phyloP scores from a whole-genome alignment of 768 basidiomycete genomes.

The Termitomyces sp. region DNA sequence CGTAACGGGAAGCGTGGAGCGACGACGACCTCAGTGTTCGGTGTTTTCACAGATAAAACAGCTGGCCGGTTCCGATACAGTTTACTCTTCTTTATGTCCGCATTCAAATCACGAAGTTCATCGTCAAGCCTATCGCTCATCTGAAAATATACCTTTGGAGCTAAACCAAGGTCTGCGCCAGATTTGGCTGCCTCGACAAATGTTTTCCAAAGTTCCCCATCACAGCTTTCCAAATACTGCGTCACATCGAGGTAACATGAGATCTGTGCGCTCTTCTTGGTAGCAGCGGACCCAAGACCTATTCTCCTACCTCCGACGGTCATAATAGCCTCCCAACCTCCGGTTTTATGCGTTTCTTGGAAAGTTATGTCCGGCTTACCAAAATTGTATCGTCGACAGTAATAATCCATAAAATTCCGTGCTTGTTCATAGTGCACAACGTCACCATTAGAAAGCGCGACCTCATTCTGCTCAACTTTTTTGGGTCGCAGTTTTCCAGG shows the following conservation, averaged over 20 bases:
- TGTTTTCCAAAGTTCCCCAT: conserved; percentile 71
- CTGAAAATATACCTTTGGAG: conserved; percentile 61
- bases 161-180: conserved; percentile 66
- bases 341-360: conserved; percentile 23
- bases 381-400: conserved; percentile 77
- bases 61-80: conserved; percentile 65
- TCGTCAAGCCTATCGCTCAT: conserved; percentile 62
- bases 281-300: conserved; percentile 65
- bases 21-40: neutral
- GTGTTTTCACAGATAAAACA: conserved; percentile 8
- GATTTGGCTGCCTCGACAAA: conserved; percentile 58
- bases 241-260: conserved; percentile 85
- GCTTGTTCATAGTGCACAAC: conserved; percentile 66
- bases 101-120: conserved; percentile 64
- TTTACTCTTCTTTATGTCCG: conserved; percentile 55
- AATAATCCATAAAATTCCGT: conserved; percentile 91
- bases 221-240: conserved; percentile 81
- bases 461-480: conserved; percentile 15
- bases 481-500: conserved; percentile 23
- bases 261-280: conserved; percentile 68
- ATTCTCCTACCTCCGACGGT: conserved; percentile 74
- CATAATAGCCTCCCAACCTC: conserved; percentile 70
- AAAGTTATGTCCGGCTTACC: conserved; percentile 66
- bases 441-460: conserved; percentile 56
- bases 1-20: conserved; percentile 10